Evolutionary conservation across 257 asterid genomes (phyloP), one percentile per base, ranked within the genome.

Genomic region (Plantago elongata): DNA sequence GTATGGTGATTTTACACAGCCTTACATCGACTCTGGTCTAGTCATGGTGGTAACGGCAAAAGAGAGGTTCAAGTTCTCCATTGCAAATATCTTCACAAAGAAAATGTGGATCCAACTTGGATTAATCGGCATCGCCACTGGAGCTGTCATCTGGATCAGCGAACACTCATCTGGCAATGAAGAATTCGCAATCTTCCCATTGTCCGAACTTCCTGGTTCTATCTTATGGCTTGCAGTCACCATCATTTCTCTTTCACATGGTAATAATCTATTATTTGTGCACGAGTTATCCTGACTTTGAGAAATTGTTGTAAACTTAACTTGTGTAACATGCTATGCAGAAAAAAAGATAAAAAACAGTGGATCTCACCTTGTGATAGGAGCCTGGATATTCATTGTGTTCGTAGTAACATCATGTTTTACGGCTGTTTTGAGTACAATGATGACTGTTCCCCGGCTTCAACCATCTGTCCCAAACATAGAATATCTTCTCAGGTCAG

Each of bases 191-290:
- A 43, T 15, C 1, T 69, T 70, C 13, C 54, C 87, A 0, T 59
- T 74, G 27, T 66, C 73, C 54, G 72, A 76, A 51, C 68, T 42
- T 43, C 51, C 83, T 51, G 64, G 73, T 7, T 72, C 84, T 61
- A 63, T 83, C 55, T 75, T 83, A 12, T 88, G 94, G 96, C 83
- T 87, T 70, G 72, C 94, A 0, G 76, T 87, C 73, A 84, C 40
- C 40, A 34, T 34, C 40, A 34, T 34, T 34, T 34, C 40, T 6
- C 40, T 34, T 34, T 34, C 40, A 34, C 40, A 34, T 1, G 40
- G 40, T 7, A 34, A 34, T 5, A 4, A 4, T 34, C 40, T 34
- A 3, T 6, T 34, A 4, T 34, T 34, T 1, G 5, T 34, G 8
- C 40, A 34, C 40, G 4, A 1, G 40, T 34, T 34, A 34, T 34